Evolutionary conservation across 2,329 filamentous ascomycete species (phyloP).

Genomic region (Trichoderma harzianum): DNA sequence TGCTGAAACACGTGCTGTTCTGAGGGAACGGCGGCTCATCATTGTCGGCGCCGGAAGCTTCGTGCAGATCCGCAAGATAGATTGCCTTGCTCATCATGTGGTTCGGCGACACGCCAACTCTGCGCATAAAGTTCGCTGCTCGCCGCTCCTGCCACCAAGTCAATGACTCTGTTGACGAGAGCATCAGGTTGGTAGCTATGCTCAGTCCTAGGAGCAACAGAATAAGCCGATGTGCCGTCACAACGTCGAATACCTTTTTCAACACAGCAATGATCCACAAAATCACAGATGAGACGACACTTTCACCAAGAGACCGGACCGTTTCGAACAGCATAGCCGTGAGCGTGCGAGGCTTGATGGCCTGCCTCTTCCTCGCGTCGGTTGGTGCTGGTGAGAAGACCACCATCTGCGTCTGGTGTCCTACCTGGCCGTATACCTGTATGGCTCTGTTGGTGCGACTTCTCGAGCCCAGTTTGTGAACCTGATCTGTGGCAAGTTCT

Average conservation of each 20-base stretch:
- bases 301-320: constrained; percentile 69
- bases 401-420: constrained; percentile 62
- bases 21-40: constrained; percentile 35
- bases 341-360: constrained; percentile 60
- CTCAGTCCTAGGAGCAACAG: constrained; percentile 67
- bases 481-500: constrained; percentile 73
- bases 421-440: constrained; percentile 74
- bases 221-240: constrained; percentile 71
- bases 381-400: constrained; percentile 53
- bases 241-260: constrained; percentile 62
- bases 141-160: constrained; percentile 84
- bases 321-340: constrained; percentile 70
- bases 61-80: constrained; percentile 76
- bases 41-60: constrained; percentile 46
- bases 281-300: constrained; percentile 70
- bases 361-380: constrained; percentile 51
- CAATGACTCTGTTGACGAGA: constrained; percentile 69
- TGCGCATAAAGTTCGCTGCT: constrained; percentile 75
- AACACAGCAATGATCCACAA: constrained; percentile 70
- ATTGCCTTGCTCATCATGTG: constrained; percentile 79
- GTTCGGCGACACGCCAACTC: constrained; percentile 76
- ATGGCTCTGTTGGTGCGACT: constrained; percentile 74
- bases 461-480: constrained; percentile 68
- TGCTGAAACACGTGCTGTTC: constrained; percentile 58
- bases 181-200: constrained; percentile 67